Evolutionary conservation across 345 rosid species (phyloP), one percentile per base, ranked within the genome.

Genomic region (Streptanthus diversifolius): DNA sequence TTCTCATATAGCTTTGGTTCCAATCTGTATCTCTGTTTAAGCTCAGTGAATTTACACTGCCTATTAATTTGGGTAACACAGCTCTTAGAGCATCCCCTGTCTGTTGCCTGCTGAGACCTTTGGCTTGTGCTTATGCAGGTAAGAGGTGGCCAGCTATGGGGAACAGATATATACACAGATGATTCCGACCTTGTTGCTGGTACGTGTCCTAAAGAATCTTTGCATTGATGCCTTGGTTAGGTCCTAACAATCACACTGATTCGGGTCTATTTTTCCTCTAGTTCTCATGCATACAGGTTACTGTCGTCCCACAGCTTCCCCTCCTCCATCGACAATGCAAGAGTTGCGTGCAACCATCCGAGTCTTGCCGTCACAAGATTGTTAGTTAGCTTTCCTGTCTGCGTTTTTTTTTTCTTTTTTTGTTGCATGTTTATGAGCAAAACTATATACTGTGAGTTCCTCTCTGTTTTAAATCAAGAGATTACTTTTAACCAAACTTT

Each of bases 101-200:
- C 8, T 64, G 47, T 37, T 65, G 6, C 4, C 1, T 65, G 30
- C 63, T 64, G 51, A 24, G 30, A 72, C 55, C 11, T 48, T 69
- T 66, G 58, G 54, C 56, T 70, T 15, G 22, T 65, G 32, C 47
- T 25, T 70, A 40, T 78, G 75, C 85, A 95, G 99, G 99, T 95
- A 57, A 85, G 96, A 82, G 97, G 99, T 39, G 95, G 93, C 72
- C 99, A 95, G 79, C 85, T 95, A 30, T 92, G 99, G 99, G 99
- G 99, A 53, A 95, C 97, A 19, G 99, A 92, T 80, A 79, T 88
- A 77, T 92, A 95, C 84, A 95, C 98, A 30, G 89, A 90, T 59
- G 99, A 95, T 75, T 95, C 99, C 13, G 99, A 95, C 80, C 96
- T 92, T 80, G 99, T 95, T 71, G 98, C 99, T 83, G 98, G 98